Evolutionary conservation across 2,329 filamentous ascomycete genomes (phyloP), one percentile per base, ranked within the genome.

Genomic region (Hypoxylon sp.): DNA sequence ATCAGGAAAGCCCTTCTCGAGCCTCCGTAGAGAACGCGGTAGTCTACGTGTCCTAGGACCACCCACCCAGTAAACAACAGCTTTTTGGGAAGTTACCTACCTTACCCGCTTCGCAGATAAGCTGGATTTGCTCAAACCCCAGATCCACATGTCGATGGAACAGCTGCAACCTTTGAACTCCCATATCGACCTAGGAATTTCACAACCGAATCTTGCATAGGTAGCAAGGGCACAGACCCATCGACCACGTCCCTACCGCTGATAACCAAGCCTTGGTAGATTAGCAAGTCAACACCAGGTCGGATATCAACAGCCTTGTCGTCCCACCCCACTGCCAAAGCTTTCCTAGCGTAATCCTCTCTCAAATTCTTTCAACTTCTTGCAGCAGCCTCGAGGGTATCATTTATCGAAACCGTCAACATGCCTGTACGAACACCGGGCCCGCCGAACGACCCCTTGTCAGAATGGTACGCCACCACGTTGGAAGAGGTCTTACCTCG

Each of bases 401-500:
- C 31, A 19, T 42, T n/a, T n/a, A 7, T 42, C n/a, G 7, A 17
- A 7, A n/a, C n/a, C n/a, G 37, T n/a, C 37, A 42, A 17, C n/a
- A 42, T 42, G 37, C 6, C 15, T 6, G 7, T n/a, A 8, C 37
- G 15, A 19, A 42, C 37, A 8, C 37, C 37, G 7, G 37, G 37
- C n/a, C 37, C 37, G 6, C n/a, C 37, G n/a, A 3, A 17, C 19
- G 48, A 51, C 10, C 48, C 27, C 3, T 32, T 21, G 7, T 19
- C 52, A 4, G 42, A 52, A 11, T 59, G 59, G 59, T 59, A 59
- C 19, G 37, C 24, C 11, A 39, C 29, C 19, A 48, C 31, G 6
- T 21, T 68, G 10, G 53, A 62, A 29, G 58, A 65, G 1, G 44
- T 69, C 15, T 13, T 69, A 1, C 62, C 62, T 10, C 47, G n/a